Evolutionary conservation across 2,329 filamentous ascomycete genomes (phyloP), one percentile per base, ranked within the genome.

Genomic region (Nemania abortiva): DNA sequence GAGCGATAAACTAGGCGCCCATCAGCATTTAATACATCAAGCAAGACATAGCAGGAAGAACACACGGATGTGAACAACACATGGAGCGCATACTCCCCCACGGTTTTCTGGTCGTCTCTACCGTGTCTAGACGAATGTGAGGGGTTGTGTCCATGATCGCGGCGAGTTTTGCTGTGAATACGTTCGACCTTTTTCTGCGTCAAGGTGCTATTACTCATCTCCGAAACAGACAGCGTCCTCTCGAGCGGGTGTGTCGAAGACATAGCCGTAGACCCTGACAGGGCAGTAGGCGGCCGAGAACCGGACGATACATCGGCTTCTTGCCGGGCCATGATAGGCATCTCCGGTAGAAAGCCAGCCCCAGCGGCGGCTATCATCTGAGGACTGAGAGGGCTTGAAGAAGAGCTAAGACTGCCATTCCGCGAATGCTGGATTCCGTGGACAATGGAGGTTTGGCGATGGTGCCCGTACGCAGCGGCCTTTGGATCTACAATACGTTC

Each of bases 41-140:
- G 11, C 45, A 22, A 24, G 42, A 57, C 11, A 53, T 47, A 45
- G 47, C 47, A 53, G 34, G 62, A 63, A 42, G 66, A 54, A 84
- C 88, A 81, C 80, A 93, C 91, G 70, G 95, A 94, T 73, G 96
- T 98, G 81, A 98, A 98, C 52, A 99, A 85, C 75, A 98, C 95
- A 81, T 98, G 95, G 69, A 99, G 85, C 22, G 96, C 96, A 87
- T 97, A 98, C 84, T 99, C 96, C 64, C 94, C 95, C n/a, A 98
- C 95, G 0, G 95, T 98, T 81, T 95, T 97, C 72, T 92, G 89
- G 72, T 97, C 93, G 62, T 91, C 89, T 74, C 89, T 88, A 74
- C 90, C 85, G 75, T 91, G 89, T 64, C 89, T 87, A 59, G 91
- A 91, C 42, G 92, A 95, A 76, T 94, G 90, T 18, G 92, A 93